Base-by-base conservation (phyloP, 116 monocot species). In the Phalaenopsis hybrid region DNA sequence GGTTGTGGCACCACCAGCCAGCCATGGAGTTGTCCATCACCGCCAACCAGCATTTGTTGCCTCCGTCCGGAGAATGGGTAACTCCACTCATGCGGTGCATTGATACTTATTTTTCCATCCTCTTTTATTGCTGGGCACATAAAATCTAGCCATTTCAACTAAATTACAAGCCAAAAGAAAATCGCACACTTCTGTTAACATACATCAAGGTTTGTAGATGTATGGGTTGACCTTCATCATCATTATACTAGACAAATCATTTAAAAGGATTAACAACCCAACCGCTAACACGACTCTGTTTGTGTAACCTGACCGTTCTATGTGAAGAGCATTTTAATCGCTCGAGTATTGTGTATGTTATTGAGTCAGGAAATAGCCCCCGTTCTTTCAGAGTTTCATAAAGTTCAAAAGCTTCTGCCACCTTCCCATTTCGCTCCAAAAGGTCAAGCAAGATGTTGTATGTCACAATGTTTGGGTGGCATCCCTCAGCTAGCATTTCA, bases 381-480 rank as follows among this genome's bases (percentile, higher is more conserved):
- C 90, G 88, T 81, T 92, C 89, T 78, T 92, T 94, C 63, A 98
- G 45, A 43, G 57, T 89, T 49, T 80, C 89, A 89, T 90, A 93
- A 8, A 95, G 78, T 73, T 93, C 77, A 67, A 88, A 88, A 75
- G 95, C 95, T 79, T 95, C 92, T 21, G 81, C 78, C 74, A 83
- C 85, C 82, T 79, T 90, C 75, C 98, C 98, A 89, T 68, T 81
- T 83, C 81, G 93, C 84, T 93, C 95, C 61, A 99, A 86, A 87
- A 95, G 95, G 88, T 93, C 95, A 79, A 99, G 93, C 75, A 99
- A 89, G 65, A 94, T 93, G 81, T 99, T 99, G 77, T 99, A 95
- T 2, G 95, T 95, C 52, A 98, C 95, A 84, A 99, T 91, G 84
- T 99, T 99, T 57, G 98, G 98, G 55, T 57, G 83, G 85, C 95